Evolutionary conservation across 148 eudicot genomes (phyloP).

Genomic region (Vaccinium darrowii): DNA sequence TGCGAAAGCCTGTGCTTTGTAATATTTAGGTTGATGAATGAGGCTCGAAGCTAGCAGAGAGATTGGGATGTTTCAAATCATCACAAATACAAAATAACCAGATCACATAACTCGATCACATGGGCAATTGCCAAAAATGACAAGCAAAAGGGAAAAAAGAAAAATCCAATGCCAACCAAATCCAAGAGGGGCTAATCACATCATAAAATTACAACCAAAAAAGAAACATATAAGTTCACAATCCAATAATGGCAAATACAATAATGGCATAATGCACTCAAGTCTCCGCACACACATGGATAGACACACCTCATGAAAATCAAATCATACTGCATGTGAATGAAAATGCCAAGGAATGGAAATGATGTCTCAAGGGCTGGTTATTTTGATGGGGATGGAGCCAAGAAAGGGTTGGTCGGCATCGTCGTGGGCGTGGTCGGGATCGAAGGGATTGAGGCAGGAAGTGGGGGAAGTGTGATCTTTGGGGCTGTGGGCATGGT

Average conservation of each 20-base stretch:
- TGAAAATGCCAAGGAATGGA: too few relatives aligned
- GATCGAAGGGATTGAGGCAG: conserved; percentile 6
- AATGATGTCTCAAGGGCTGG: not conserved
- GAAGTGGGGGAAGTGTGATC: conserved; percentile 16
- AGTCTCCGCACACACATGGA: too few relatives aligned
- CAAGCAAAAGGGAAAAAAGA: too few relatives aligned
- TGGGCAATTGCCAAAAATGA: too few relatives aligned
- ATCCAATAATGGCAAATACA: not conserved
- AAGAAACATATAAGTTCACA: not conserved
- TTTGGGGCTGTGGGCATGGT: conserved; percentile 8
- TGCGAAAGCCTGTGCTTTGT: too few relatives aligned
- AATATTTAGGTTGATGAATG: too few relatives aligned
- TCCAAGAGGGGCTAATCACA: too few relatives aligned
- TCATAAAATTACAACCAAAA: not conserved
- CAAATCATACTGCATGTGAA: not conserved
- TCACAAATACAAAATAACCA: not conserved
- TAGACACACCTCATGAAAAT: too few relatives aligned
- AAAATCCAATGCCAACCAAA: too few relatives aligned
- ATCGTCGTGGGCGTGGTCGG: conserved; percentile 9
- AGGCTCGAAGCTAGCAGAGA: not conserved
- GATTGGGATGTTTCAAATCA: not conserved
- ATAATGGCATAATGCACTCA: too few relatives aligned
- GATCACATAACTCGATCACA: not conserved
- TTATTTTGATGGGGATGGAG: conserved; percentile 24
- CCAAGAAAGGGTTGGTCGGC: conserved; percentile 13